Evolutionary conservation across 306 rosid species (phyloP).

Genomic region (Castanospermum australe): DNA sequence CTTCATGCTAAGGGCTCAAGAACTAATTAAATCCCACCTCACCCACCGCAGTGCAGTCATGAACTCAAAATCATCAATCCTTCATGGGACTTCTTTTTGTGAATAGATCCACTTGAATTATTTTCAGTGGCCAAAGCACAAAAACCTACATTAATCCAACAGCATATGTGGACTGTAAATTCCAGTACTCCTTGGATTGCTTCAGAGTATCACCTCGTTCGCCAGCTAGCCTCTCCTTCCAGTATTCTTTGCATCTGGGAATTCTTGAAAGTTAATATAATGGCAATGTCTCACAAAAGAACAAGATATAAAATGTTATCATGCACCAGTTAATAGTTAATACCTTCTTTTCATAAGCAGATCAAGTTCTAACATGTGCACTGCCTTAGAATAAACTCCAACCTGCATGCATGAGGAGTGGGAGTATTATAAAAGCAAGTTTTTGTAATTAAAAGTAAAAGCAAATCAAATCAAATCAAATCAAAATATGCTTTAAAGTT

Average conservation of each 20-base stretch:
- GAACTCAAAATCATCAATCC: not conserved
- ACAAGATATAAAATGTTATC: not conserved
- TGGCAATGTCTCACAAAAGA: conserved; percentile 1
- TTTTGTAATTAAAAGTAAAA: not conserved
- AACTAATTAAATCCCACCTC: not conserved
- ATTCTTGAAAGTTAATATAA: conserved; percentile 9
- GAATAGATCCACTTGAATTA: not conserved
- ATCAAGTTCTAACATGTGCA: conserved; percentile 74
- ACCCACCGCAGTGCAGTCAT: not conserved
- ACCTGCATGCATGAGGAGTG: conserved; percentile 42
- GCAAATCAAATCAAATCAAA: not conserved
- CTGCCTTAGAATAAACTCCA: conserved; percentile 65
- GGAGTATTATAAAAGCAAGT: not conserved
- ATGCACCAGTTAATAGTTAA: not conserved
- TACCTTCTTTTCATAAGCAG: conserved; percentile 81
- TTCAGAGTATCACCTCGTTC: conserved; percentile 55
- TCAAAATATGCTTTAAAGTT: not conserved
- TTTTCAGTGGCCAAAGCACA: not conserved
- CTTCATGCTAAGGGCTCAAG: not conserved
- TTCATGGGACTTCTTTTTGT: not conserved
- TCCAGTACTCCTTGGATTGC: conserved; percentile 76
- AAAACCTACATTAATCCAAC: conserved; percentile 44
- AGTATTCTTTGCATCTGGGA: conserved; percentile 65
- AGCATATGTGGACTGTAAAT: conserved; percentile 54
- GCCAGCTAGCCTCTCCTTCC: conserved; percentile 64